Base-by-base conservation (phyloP, 169 alveolate species). In the Cyclospora cayetanensis region DNA sequence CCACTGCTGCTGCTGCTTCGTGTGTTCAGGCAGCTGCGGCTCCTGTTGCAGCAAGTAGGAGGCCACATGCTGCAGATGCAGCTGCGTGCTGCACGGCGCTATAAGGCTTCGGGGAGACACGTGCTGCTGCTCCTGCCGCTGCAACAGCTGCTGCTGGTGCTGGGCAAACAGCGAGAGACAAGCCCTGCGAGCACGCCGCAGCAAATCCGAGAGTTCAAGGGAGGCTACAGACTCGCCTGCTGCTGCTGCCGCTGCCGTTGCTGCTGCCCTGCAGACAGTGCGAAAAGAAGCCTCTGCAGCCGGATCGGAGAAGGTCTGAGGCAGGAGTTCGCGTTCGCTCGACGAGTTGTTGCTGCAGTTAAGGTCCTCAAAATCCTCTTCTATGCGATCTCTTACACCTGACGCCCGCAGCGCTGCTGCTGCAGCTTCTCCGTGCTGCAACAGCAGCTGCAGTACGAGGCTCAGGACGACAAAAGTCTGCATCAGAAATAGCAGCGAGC, bases 401-500 rank as follows among this genome's bases (percentile, higher is more conserved):
- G 83, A 50, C n/a, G 52, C 83, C 83, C 41, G 83, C 5, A 72
- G 83, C 35, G 83, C 83, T 72, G 60, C 83, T 72, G 83, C 83
- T 34, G 83, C 83, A 72, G 60, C 83, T 20, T 50, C 20, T 31
- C 83, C 83, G 83, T 37, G 83, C 60, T 72, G 83, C 83, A 39
- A 20, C 2, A 86, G 92, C 52, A 86, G 76, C 74, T 86, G 84
- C 74, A 86, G 92, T 12, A 76, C 55, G 63, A 86, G 65, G 46
- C 68, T 86, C 86, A 86, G 50, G 15, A 76, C 92, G 11, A 76
- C 92, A 34, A 50, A 27, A 35, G 42, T 46, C 91, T 84, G 91
- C 12, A 29, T n/a, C 42, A 60, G 42, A 84, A 1, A 39, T 29
- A 25, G 20, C 1, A 35, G 37, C 15, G 52, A 34, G 15, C 0